These are phyloP conservation scores for Hypoxylon sp. DNA, from an alignment of 2,329 filamentous ascomycete species.

Conservation along the genomic window DNA sequence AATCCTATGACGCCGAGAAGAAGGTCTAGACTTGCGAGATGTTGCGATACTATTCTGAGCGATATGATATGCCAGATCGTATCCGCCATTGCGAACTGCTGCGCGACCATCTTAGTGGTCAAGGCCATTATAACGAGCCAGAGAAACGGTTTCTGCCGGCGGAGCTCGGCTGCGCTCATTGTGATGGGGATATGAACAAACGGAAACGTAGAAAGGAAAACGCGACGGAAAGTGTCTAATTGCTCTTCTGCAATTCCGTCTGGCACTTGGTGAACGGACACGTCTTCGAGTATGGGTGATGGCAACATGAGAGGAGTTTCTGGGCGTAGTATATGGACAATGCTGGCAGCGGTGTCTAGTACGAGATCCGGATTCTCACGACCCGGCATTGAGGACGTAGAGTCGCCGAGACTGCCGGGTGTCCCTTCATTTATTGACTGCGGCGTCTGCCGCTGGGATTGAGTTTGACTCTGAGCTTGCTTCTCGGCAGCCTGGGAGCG, in stretches of 20 bases:
- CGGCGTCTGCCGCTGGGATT: constrained; percentile 15
- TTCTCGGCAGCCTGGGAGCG: constrained; percentile 49
- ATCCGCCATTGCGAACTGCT: constrained; percentile 42
- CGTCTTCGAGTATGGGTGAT: constrained; percentile 38
- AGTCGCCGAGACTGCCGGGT: constrained; percentile 7
- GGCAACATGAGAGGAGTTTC: constrained; percentile 12
- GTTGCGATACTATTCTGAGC: constrained; percentile 40
- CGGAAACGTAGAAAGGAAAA: constrained; percentile 42
- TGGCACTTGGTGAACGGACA: constrained; percentile 33
- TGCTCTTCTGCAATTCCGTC: constrained; percentile 39
- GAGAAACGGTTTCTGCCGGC: constrained; percentile 42
- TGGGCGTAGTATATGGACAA: constrained; percentile 43
- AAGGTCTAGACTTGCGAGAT: constrained; percentile 40
- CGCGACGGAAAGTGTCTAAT: constrained; percentile 37
- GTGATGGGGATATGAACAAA: constrained; percentile 40
- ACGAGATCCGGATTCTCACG: constrained; percentile 39
- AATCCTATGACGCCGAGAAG: constrained; percentile 44
- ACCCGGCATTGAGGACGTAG: constrained; percentile 17
- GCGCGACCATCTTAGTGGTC: constrained; percentile 28
- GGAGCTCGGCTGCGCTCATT: constrained; percentile 37
- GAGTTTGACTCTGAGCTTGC: constrained; percentile 10
- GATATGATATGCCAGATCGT: constrained; percentile 46
- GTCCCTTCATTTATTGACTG: constrained; percentile 34
- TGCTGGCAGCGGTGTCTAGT: constrained; percentile 35
- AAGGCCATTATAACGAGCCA: constrained; percentile 46